Evolutionary conservation across 1,284 basidiomycete genomes (phyloP).

Genomic region (Mixia osmundae): DNA sequence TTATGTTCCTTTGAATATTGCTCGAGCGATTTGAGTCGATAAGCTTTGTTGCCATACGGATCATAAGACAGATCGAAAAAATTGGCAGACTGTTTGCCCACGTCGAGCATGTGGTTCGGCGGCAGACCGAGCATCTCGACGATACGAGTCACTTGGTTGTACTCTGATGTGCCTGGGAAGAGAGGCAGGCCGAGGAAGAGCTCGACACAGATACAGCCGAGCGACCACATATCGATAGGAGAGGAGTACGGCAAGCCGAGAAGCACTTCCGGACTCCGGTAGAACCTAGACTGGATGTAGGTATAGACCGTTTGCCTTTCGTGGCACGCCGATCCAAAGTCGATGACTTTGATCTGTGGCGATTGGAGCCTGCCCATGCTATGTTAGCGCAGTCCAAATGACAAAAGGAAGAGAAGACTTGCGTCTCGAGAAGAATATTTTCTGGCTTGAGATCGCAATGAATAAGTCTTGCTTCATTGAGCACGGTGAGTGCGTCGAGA

Average conservation of each 20-base stretch:
- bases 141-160: slow-evolving; percentile 90
- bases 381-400: not conserved
- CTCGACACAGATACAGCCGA: slow-evolving; percentile 92
- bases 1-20: slow-evolving; percentile 90
- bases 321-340: slow-evolving; percentile 96
- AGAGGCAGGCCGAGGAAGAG: slow-evolving; percentile 86
- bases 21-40: slow-evolving; percentile 70
- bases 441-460: slow-evolving; percentile 97
- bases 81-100: slow-evolving; percentile 80
- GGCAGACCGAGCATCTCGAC: slow-evolving; percentile 94
- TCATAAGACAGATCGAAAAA: slow-evolving; percentile 70
- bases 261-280: slow-evolving; percentile 91
- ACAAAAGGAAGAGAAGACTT: slow-evolving; percentile 22
- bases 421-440: slow-evolving; percentile 85
- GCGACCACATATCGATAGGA: slow-evolving; percentile 84
- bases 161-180: slow-evolving; percentile 96
- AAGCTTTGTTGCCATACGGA: slow-evolving; percentile 64
- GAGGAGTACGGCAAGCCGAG: slow-evolving; percentile 84
- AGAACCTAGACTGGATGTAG: slow-evolving; percentile 97
- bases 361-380: slow-evolving; percentile 49
- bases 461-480: slow-evolving; percentile 86
- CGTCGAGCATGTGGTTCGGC: slow-evolving; percentile 78
- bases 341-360: slow-evolving; percentile 95
- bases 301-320: slow-evolving; percentile 98
- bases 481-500: slow-evolving; percentile 67